Percentiles rank a stretch among this genome's conserved stretches.
Conservation (phyloP, 805 yeast genomes). For the Spathaspora girioi region DNA sequence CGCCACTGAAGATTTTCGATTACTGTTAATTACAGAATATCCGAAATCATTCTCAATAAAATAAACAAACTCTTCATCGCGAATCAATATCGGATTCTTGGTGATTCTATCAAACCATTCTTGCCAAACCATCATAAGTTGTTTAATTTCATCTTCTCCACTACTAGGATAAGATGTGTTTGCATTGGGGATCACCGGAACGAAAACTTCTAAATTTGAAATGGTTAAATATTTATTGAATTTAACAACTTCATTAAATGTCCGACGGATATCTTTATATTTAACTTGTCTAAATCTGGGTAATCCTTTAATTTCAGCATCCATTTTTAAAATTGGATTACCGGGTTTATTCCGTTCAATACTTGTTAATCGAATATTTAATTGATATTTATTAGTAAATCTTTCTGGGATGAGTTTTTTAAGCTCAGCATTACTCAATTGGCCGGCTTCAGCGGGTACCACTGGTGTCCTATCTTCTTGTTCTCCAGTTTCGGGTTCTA, state of each 20-base stretch:
- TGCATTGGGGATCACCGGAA: slow-evolving; percentile 80
- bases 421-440: slow-evolving; percentile 38
- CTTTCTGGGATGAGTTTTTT: slow-evolving; percentile 50
- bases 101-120: slow-evolving; percentile 80
- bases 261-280: slow-evolving; percentile 75
- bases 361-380: slow-evolving; percentile 57
- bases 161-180: slow-evolving; percentile 78
- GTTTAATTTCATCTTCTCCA: slow-evolving; percentile 71
- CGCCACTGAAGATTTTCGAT: slow-evolving; percentile 58
- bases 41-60: slow-evolving; percentile 77
- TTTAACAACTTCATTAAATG: slow-evolving; percentile 71
- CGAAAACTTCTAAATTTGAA: slow-evolving; percentile 87
- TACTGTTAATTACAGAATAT: slow-evolving; percentile 58
- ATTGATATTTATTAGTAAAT: slow-evolving; percentile 34
- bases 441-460: slow-evolving; percentile 1
- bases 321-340: slow-evolving; percentile 77
- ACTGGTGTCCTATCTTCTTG: slow-evolving; percentile 5
- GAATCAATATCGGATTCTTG: slow-evolving; percentile 70
- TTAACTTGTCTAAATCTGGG: slow-evolving; percentile 70
- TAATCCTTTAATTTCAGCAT: slow-evolving; percentile 48
- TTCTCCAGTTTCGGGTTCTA: background rate
- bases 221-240: slow-evolving; percentile 75
- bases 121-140: slow-evolving; percentile 61
- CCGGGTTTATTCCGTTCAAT: slow-evolving; percentile 72
- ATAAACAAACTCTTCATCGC: slow-evolving; percentile 84